These are phyloP conservation scores for Fusarium paranaense DNA, from an alignment of 2,329 filamentous ascomycete genomes.

Conservation along the genomic window DNA sequence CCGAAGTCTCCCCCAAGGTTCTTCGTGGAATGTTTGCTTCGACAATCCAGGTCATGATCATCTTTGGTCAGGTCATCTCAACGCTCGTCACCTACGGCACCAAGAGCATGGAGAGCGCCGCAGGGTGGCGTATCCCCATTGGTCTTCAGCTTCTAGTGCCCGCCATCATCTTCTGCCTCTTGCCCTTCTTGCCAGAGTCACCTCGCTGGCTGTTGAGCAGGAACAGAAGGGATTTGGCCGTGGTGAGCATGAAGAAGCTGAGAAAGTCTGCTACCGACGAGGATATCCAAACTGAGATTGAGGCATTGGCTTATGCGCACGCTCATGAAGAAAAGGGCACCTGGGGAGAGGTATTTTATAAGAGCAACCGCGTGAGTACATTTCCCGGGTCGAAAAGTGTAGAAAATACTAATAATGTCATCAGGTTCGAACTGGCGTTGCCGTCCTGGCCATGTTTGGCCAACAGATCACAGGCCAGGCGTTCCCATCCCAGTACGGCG, in stretches of 20 bases:
- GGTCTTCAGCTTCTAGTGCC: slow-evolving; percentile 58
- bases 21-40: slow-evolving; percentile 46
- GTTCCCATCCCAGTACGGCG: slow-evolving; percentile 45
- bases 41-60: slow-evolving; percentile 46
- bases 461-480: slow-evolving; percentile 50
- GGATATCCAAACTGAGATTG: slow-evolving; percentile 40
- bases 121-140: slow-evolving; percentile 58
- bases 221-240: slow-evolving; percentile 11
- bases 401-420: background rate
- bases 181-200: slow-evolving; percentile 56
- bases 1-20: slow-evolving; percentile 41
- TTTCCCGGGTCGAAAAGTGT: background rate
- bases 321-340: slow-evolving; percentile 8
- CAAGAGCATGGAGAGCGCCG: slow-evolving; percentile 29
- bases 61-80: slow-evolving; percentile 42
- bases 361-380: slow-evolving; percentile 1
- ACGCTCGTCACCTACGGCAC: slow-evolving; percentile 45
- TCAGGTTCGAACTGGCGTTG: slow-evolving; percentile 34
- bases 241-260: slow-evolving; percentile 43
- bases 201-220: slow-evolving; percentile 53
- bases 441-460: slow-evolving; percentile 46
- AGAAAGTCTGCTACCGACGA: slow-evolving; percentile 45
- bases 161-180: slow-evolving; percentile 48
- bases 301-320: slow-evolving; percentile 15
- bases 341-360: slow-evolving; percentile 19